phyloP scores from a whole-genome alignment of 176 grass and related monocot genomes.

The Sorghum bicolor region DNA sequence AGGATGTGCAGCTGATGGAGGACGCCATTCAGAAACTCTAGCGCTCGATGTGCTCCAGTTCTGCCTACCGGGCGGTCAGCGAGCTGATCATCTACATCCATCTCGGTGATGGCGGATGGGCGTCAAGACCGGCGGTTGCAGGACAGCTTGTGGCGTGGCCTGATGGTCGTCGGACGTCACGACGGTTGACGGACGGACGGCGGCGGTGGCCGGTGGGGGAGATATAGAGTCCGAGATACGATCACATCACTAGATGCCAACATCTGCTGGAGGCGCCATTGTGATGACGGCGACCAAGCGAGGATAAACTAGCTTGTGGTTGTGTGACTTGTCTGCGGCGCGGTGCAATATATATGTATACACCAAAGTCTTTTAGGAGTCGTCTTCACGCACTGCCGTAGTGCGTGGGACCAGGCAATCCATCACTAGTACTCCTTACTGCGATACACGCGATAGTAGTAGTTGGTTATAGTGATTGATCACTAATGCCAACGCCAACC shows the following conservation, averaged over 20 bases:
- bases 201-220: neutral
- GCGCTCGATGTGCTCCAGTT: too few species aligned
- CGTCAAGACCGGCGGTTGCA: neutral
- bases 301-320: neutral
- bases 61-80: too few species aligned
- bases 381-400: neutral
- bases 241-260: neutral
- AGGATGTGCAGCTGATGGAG: too few species aligned
- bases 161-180: neutral
- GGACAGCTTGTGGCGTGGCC: neutral
- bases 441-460: neutral
- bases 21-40: too few species aligned
- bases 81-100: too few species aligned
- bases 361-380: neutral
- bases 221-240: neutral
- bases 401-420: neutral
- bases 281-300: neutral
- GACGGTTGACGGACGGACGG: neutral
- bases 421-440: neutral
- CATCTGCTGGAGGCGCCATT: too few species aligned
- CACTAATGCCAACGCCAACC: neutral
- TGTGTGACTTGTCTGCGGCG: neutral
- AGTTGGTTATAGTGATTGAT: neutral
- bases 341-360: neutral
- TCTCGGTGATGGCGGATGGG: neutral